Evolutionary conservation across 129 eudicot species (phyloP).

Genomic region (Helianthus annuus): DNA sequence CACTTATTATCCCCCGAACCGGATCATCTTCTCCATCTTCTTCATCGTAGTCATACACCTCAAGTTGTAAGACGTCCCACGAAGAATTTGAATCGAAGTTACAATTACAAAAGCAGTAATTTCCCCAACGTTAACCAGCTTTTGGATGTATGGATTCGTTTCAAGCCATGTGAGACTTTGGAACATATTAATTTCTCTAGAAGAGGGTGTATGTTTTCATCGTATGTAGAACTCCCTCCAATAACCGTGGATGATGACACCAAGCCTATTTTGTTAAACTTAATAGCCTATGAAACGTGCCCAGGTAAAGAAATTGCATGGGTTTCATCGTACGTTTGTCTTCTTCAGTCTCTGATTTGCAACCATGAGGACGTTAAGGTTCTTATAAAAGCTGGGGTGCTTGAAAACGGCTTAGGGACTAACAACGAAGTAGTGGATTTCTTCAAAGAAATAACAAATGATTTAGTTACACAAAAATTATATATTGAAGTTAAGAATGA

Average conservation of each 20-base stretch:
- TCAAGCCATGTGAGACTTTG: constrained; percentile 19
- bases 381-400: constrained; percentile 21
- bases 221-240: constrained; percentile 26
- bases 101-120: background rate
- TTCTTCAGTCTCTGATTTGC: constrained; percentile 36
- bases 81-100: too few relatives aligned
- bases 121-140: constrained; percentile 30
- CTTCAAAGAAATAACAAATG: constrained; percentile 27
- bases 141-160: constrained; percentile 29
- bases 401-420: constrained; percentile 21
- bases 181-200: background rate
- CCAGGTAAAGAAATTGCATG: constrained; percentile 12
- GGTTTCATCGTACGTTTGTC: constrained; percentile 39
- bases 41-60: background rate
- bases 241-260: constrained; percentile 34
- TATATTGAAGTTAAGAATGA: background rate
- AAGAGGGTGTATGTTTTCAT: background rate
- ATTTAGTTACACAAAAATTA: constrained; percentile 8
- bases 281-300: constrained; percentile 46
- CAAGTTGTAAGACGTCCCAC: background rate
- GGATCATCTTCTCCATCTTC: constrained; percentile 12
- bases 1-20: too few relatives aligned
- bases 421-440: constrained; percentile 36
- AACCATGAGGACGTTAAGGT: constrained; percentile 29
- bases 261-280: constrained; percentile 32